A percentile compares a stretch with the other conserved stretches of the same genome.
These are phyloP conservation scores for Lachnellula occidentalis DNA, from an alignment of 2,329 filamentous ascomycete species.

Conservation along the genomic window DNA sequence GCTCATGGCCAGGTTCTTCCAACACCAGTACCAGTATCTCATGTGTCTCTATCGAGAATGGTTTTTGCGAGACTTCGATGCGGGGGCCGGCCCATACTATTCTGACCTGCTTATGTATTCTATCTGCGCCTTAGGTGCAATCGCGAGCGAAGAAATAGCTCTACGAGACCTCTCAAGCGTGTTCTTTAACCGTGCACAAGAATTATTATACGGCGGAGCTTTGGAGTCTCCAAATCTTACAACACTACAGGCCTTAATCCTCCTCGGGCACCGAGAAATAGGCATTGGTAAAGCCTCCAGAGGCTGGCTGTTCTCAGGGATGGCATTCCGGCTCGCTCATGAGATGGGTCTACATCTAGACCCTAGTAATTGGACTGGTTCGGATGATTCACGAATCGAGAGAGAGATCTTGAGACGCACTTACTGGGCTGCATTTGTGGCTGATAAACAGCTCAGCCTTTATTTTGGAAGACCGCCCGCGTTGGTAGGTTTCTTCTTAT, in stretches of 20 bases:
- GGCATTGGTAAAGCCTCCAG: constrained; percentile 43
- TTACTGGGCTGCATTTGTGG: constrained; percentile 47
- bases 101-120: constrained; percentile 44
- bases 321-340: constrained; percentile 46
- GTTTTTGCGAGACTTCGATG: constrained; percentile 45
- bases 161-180: constrained; percentile 36
- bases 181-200: constrained; percentile 40
- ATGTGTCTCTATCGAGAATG: constrained; percentile 48
- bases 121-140: constrained; percentile 44
- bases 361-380: constrained; percentile 43
- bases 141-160: constrained; percentile 37
- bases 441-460: constrained; percentile 46
- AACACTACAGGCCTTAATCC: constrained; percentile 39
- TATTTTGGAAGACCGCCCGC: constrained; percentile 47
- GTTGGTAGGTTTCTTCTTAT: constrained; percentile 19
- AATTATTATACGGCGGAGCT: constrained; percentile 39
- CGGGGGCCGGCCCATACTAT: constrained; percentile 42
- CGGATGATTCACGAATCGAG: constrained; percentile 36
- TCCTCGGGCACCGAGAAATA: constrained; percentile 43
- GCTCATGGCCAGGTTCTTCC: constrained; percentile 45
- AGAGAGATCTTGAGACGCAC: constrained; percentile 44
- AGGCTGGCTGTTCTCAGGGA: constrained; percentile 47
- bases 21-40: constrained; percentile 42
- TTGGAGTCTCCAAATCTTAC: constrained; percentile 44
- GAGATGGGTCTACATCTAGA: constrained; percentile 49